These are phyloP conservation scores for Daldinia caldariorum DNA, from an alignment of 495 filamentous ascomycete genomes.

Conservation along the genomic window DNA sequence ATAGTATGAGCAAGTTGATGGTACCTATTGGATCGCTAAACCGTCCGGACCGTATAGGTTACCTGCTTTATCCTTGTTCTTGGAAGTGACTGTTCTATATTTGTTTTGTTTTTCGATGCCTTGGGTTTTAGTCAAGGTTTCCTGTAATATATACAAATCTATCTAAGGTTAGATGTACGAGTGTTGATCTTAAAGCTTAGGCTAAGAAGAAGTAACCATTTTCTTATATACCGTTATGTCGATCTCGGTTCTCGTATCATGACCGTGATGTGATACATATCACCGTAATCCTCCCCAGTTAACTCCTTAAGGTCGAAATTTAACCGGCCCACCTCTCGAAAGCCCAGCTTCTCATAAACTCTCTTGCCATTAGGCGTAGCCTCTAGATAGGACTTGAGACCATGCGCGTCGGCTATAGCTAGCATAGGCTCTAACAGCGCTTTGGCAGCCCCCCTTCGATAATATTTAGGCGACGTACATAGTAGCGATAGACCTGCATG, in stretches of 20 bases:
- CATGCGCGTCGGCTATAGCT: slow-evolving; percentile 42
- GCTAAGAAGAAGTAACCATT: neutral
- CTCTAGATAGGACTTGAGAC: slow-evolving; percentile 47
- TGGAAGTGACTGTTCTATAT: neutral
- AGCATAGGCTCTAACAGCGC: slow-evolving; percentile 47
- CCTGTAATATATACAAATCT: neutral
- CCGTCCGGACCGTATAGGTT: too few species aligned
- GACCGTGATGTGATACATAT: slow-evolving; percentile 29
- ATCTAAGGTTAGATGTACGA: neutral
- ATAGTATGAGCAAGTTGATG: neutral
- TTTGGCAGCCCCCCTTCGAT: slow-evolving; percentile 48
- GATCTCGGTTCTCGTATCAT: slow-evolving; percentile 45
- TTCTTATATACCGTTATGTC: slow-evolving; percentile 7
- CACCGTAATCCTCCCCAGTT: slow-evolving; percentile 21
- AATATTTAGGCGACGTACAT: slow-evolving; percentile 52
- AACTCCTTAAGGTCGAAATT: slow-evolving; percentile 46
- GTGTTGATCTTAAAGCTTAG: neutral
- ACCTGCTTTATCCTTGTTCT: too few species aligned
- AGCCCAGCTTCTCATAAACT: slow-evolving; percentile 52
- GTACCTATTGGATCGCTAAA: neutral
- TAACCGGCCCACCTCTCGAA: slow-evolving; percentile 47
- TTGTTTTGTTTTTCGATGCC: neutral
- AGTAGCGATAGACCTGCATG: slow-evolving; percentile 45
- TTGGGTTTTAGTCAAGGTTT: neutral
- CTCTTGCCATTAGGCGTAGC: slow-evolving; percentile 47